These are phyloP conservation scores for Beverwykella pulmonaria DNA, from an alignment of 495 filamentous ascomycete species.

Conservation along the genomic window DNA sequence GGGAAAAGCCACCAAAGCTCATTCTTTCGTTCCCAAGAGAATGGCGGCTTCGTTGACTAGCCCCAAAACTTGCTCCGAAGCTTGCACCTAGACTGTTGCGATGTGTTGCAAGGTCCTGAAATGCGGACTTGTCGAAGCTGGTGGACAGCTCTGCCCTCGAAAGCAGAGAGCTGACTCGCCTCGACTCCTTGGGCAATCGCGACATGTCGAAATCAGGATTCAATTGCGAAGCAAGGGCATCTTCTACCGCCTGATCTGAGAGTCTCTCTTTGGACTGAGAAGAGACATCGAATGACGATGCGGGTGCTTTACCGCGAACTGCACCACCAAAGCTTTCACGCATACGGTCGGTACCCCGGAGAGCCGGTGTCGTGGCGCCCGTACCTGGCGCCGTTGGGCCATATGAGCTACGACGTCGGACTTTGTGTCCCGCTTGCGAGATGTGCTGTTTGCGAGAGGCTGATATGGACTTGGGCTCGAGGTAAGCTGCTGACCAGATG, in stretches of 20 bases:
- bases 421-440: constrained; percentile 58
- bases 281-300: constrained; percentile 26
- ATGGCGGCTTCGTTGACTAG: constrained; percentile 56
- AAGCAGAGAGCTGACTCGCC: constrained; percentile 88
- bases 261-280: constrained; percentile 25
- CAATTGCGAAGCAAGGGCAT: constrained; percentile 70
- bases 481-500: constrained; percentile 75
- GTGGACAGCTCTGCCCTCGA: constrained; percentile 86
- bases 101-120: constrained; percentile 66
- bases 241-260: constrained; percentile 47
- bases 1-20: constrained; percentile 43
- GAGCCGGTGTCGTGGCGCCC: constrained; percentile 77
- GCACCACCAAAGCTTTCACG: constrained; percentile 62
- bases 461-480: constrained; percentile 59
- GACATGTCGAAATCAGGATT: constrained; percentile 75
- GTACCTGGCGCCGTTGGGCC: constrained; percentile 65
- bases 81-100: constrained; percentile 51
- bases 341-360: constrained; percentile 49
- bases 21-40: constrained; percentile 69
- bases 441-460: constrained; percentile 54
- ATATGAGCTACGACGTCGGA: constrained; percentile 78
- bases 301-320: constrained; percentile 34
- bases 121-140: constrained; percentile 72
- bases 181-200: constrained; percentile 71
- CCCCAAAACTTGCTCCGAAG: constrained; percentile 47